Conservation (phyloP, 352 stramenopile species). For the Pythium volutum region DNA sequence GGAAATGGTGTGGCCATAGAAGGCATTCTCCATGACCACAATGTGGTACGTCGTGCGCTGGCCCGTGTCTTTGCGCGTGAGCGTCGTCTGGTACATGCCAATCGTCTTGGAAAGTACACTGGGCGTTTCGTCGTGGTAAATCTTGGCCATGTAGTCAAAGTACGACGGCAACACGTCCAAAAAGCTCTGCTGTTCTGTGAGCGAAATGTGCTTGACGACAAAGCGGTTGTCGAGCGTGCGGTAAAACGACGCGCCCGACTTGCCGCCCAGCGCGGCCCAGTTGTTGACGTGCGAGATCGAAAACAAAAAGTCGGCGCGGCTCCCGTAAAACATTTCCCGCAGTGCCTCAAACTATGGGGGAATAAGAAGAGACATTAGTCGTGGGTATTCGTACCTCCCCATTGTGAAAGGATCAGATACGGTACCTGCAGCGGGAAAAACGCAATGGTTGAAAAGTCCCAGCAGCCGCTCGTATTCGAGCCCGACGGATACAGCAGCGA, state of each 20-base stretch:
- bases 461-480: slow-evolving; percentile 35
- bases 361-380: background rate
- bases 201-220: slow-evolving; percentile 98
- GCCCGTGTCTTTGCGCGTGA: slow-evolving; percentile 90
- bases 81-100: slow-evolving; percentile 97
- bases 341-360: slow-evolving; percentile 88
- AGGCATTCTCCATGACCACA: slow-evolving; percentile 96
- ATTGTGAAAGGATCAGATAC: background rate
- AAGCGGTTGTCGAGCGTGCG: slow-evolving; percentile 95
- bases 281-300: slow-evolving; percentile 78
- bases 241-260: slow-evolving; percentile 96
- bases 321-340: slow-evolving; percentile 86
- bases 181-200: slow-evolving; percentile 95
- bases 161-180: slow-evolving; percentile 84
- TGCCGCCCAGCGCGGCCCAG: slow-evolving; percentile 95
- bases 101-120: slow-evolving; percentile 97
- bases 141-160: slow-evolving; percentile 97
- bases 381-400: background rate
- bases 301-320: slow-evolving; percentile 62
- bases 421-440: slow-evolving; percentile 79
- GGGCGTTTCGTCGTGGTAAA: slow-evolving; percentile 93
- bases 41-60: slow-evolving; percentile 91
- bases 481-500: slow-evolving; percentile 43
- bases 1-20: slow-evolving; percentile 93
- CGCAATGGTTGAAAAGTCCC: slow-evolving; percentile 71